phyloP scores from a whole-genome alignment of 257 asterid species.

The Vinca minor region DNA sequence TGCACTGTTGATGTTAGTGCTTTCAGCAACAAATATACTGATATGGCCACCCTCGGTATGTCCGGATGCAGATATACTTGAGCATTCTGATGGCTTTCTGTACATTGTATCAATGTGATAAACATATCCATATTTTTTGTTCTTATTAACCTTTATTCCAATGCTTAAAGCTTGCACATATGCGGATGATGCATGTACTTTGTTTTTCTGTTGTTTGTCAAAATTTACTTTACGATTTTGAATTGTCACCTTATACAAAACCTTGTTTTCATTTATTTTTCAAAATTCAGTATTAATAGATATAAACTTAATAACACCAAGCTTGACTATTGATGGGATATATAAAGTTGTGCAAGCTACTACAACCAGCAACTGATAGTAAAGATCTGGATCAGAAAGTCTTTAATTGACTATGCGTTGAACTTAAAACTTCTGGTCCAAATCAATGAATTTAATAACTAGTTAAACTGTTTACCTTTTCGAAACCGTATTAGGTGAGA shows the following conservation, averaged over 20 bases:
- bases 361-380: not conserved
- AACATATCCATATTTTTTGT: too few relatives aligned
- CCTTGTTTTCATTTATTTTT: not conserved
- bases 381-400: not conserved
- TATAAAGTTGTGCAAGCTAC: not conserved
- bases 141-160: not conserved
- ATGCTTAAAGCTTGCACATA: constrained; percentile 26
- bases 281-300: too few relatives aligned
- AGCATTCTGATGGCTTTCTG: not conserved
- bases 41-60: constrained; percentile 65
- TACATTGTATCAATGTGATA: not conserved
- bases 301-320: not conserved
- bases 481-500: too few relatives aligned
- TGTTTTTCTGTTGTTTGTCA: too few relatives aligned
- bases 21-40: constrained; percentile 67
- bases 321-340: not conserved
- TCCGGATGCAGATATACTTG: too few relatives aligned
- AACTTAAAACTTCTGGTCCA: not conserved
- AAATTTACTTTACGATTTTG: too few relatives aligned
- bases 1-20: constrained; percentile 58
- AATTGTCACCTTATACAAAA: not conserved
- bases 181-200: too few relatives aligned
- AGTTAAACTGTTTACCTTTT: not conserved
- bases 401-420: not conserved
- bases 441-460: not conserved